Evolutionary conservation across 2,329 filamentous ascomycete species (phyloP), one percentile per base, ranked within the genome.

Genomic region (Rhynchosporium secalis): DNA sequence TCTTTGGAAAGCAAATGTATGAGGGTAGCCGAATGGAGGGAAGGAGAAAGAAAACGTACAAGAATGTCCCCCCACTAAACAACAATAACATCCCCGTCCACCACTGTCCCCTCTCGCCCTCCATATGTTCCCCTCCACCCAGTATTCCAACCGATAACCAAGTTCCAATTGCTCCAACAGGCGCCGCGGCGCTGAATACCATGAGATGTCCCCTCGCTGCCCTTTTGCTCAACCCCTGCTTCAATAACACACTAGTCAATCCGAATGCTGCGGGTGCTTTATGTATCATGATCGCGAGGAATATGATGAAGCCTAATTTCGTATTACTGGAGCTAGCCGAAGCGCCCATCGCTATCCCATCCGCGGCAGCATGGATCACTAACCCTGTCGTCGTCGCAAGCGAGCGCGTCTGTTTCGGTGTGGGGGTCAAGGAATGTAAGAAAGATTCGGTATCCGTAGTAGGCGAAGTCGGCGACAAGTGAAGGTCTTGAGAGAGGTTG

Each of bases 191-290:
- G 72, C 92, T 96, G 76, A 99, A 99, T 26, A 97, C 83, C 59
- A 96, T 84, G 36, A 99, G 80, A 76, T 98, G 95, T 0, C 88
- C 88, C 62, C 94, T 82, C 0, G 92, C 91, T 9, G 87, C 88
- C 48, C 94, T 86, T 75, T 96, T 98, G 12, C 90, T 92, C 0
- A 98, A 80, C 0, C 95, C 95, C 73, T 97, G 92, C 75, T 94
- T 96, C 52, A 99, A 80, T 52, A 99, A 78, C 1, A 97, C 86
- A 1, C 92, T 93, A 0, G 94, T 98, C 54, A 99, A 79, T 0
- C 95, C 95, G 78, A 99, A 99, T 0, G 95, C 93, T 1, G 95
- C 95, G 0, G 93, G 94, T 1, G 92, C 94, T 78, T 98, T 99
- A 77, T 99, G 95, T 5, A 98, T 86, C 90, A 99, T 96, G 69